phyloP scores from a whole-genome alignment of 1,284 basidiomycete species.

The Melampsora occidentalis region DNA sequence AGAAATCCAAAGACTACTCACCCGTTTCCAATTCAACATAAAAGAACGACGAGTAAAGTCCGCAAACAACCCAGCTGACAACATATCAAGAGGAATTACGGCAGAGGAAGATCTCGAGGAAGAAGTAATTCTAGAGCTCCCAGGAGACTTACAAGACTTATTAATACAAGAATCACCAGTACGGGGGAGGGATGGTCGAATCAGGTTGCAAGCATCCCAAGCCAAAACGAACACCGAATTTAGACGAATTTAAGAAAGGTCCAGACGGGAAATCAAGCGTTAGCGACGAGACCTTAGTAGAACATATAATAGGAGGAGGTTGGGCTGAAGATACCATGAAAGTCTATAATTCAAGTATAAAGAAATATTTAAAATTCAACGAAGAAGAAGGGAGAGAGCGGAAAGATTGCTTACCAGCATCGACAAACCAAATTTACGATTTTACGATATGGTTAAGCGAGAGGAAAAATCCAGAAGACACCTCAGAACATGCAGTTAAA shows the following conservation, averaged over 20 bases:
- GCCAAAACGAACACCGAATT: background rate
- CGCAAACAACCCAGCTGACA: background rate
- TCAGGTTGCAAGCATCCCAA: background rate
- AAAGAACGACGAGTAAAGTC: background rate
- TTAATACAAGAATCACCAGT: background rate
- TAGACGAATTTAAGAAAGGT: background rate
- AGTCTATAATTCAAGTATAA: background rate
- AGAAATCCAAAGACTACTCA: background rate
- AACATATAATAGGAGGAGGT: background rate
- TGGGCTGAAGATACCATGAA: background rate
- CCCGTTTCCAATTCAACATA: background rate
- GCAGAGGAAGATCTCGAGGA: background rate
- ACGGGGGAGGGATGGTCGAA: background rate
- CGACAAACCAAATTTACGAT: too few relatives aligned
- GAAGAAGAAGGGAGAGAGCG: too few relatives aligned
- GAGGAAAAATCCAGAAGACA: too few relatives aligned
- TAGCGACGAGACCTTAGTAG: background rate
- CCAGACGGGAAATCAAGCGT: background rate
- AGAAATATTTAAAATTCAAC: too few relatives aligned
- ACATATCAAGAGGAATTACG: conserved; percentile 1
- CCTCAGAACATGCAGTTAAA: too few relatives aligned
- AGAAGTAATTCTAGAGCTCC: background rate
- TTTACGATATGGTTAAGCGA: too few relatives aligned
- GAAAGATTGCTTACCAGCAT: too few relatives aligned
- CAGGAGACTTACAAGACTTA: background rate